A percentile compares a stretch with the other conserved stretches of the same genome.
phyloP scores from a whole-genome alignment of 306 rosid genomes.

The Adenanthera pavonina region DNA sequence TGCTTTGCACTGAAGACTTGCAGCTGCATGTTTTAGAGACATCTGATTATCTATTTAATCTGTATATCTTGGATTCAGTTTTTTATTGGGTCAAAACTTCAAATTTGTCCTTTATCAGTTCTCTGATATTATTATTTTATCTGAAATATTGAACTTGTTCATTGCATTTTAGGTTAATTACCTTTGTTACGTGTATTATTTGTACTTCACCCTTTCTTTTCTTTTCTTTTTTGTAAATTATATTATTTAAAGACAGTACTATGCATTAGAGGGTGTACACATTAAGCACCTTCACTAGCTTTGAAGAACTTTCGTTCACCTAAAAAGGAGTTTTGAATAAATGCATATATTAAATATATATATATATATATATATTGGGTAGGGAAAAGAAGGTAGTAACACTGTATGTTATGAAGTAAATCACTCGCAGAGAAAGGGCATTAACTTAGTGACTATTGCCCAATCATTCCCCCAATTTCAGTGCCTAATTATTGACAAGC shows the following conservation, averaged over 20 bases:
- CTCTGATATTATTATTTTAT: neutral
- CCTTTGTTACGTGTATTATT: neutral
- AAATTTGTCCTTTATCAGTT: slow-evolving; percentile 25
- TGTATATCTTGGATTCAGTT: slow-evolving; percentile 29
- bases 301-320: neutral
- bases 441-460: neutral
- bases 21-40: slow-evolving; percentile 33
- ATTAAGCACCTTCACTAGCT: neutral
- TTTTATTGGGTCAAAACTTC: neutral
- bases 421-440: neutral
- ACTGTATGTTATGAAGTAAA: neutral
- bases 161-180: slow-evolving; percentile 8
- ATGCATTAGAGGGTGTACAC: slow-evolving; percentile 10
- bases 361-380: too few relatives aligned
- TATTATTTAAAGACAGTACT: neutral
- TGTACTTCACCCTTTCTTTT: neutral
- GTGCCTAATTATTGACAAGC: neutral
- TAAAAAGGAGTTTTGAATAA: neutral
- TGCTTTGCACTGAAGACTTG: slow-evolving; percentile 35
- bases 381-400: neutral
- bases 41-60: slow-evolving; percentile 26
- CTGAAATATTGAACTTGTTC: slow-evolving; percentile 15
- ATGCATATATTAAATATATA: neutral
- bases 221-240: neutral
- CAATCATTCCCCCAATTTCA: neutral